phyloP scores from a whole-genome alignment of 305 asterid genomes.

The Euphrasia arctica region DNA sequence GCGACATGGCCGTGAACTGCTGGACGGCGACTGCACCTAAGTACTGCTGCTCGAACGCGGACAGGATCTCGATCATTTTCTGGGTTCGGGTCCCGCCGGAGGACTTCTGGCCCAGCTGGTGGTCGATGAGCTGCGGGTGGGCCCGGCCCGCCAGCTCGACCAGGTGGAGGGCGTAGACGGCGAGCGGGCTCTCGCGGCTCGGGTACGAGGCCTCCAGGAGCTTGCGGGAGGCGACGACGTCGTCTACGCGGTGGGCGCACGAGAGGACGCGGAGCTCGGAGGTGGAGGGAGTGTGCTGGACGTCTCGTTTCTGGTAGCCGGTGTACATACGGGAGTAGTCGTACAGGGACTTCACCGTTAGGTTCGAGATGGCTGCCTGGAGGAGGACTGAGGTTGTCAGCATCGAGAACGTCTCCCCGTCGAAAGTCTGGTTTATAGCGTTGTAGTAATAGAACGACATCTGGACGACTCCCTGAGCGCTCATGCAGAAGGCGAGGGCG shows the following conservation, averaged over 20 bases:
- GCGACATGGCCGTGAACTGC: conserved; percentile 73
- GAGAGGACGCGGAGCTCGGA: conserved; percentile 72
- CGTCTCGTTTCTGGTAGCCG: conserved; percentile 80
- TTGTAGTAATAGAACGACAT: conserved; percentile 56
- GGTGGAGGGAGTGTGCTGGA: conserved; percentile 54
- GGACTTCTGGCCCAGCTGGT: conserved; percentile 75
- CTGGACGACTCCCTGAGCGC: conserved; percentile 81
- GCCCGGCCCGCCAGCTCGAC: conserved; percentile 86
- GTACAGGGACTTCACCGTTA: conserved; percentile 45
- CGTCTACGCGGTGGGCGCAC: conserved; percentile 67
- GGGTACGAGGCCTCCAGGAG: conserved; percentile 66
- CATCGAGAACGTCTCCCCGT: conserved; percentile 74
- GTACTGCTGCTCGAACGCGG: conserved; percentile 52
- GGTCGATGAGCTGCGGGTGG: conserved; percentile 72
- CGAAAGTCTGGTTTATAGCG: conserved; percentile 57
- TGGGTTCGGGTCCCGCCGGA: conserved; percentile 59
- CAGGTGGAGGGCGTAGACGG: conserved; percentile 66
- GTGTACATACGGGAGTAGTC: conserved; percentile 61
- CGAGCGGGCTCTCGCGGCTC: conserved; percentile 58
- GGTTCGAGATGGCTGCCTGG: conserved; percentile 45
- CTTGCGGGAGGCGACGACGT: conserved; percentile 50
- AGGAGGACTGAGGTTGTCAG: conserved; percentile 49
- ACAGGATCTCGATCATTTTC: conserved; percentile 55
- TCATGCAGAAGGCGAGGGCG: conserved; percentile 69
- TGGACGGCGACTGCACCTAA: conserved; percentile 44